Conservation (phyloP, 75 land plant genomes). For the Ceratopteris richardii region DNA sequence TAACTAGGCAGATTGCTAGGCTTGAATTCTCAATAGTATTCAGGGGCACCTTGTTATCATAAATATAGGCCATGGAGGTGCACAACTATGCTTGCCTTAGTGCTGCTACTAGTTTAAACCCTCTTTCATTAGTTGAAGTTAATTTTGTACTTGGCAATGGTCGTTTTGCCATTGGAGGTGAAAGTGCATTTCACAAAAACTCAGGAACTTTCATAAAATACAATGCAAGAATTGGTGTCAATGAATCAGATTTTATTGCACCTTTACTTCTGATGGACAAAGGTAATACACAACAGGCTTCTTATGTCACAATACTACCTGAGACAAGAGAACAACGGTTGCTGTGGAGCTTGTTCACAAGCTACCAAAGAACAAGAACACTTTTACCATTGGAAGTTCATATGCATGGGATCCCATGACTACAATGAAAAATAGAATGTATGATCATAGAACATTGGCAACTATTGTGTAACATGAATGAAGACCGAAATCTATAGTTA, state of each 20-base stretch:
- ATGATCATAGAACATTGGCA: conserved; percentile 39
- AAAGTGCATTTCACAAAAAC: conserved; percentile 64
- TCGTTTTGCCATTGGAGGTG: conserved; percentile 64
- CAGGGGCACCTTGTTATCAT: too few species aligned
- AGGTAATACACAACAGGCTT: conserved; percentile 42
- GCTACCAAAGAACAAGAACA: conserved; percentile 31
- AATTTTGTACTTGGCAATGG: conserved; percentile 58
- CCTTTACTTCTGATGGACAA: conserved; percentile 32
- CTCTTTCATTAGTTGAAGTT: conserved; percentile 50
- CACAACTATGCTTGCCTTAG: conserved; percentile 60
- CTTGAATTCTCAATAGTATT: too few species aligned
- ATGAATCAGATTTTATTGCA: conserved; percentile 39
- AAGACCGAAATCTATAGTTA: conserved; percentile 40
- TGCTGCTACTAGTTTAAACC: conserved; percentile 50
- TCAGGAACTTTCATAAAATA: conserved; percentile 61
- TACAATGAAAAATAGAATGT: conserved; percentile 30
- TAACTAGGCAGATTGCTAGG: too few species aligned
- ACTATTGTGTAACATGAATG: conserved; percentile 45
- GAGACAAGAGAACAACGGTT: conserved; percentile 35
- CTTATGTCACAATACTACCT: conserved; percentile 30
- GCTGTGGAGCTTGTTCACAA: conserved; percentile 47
- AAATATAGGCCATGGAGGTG: too few species aligned
- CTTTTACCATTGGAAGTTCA: conserved; percentile 35
- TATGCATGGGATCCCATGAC: conserved; percentile 36
- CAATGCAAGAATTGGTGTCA: conserved; percentile 63